A percentile compares a stretch with the other conserved stretches of the same genome.
Evolutionary conservation across 805 yeast genomes (phyloP).

Genomic region (Candida manassasensis): DNA sequence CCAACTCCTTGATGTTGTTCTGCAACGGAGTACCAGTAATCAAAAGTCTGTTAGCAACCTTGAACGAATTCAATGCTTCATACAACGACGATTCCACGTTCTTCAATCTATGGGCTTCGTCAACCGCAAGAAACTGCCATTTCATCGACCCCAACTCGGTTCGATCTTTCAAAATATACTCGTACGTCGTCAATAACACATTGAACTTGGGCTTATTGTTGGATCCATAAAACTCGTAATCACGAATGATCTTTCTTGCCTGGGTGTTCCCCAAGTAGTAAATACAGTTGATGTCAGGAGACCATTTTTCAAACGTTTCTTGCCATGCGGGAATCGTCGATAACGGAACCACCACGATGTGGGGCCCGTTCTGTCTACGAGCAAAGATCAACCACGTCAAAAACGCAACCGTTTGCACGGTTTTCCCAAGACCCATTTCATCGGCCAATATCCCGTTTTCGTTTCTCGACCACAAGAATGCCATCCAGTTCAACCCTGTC

Average conservation of each 20-base stretch:
- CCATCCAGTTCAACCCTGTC: constrained; percentile 99
- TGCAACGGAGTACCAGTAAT: constrained; percentile 99
- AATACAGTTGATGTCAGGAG: constrained; percentile 91
- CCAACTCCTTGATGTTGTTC: constrained; percentile 90
- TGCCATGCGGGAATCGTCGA: constrained; percentile 99
- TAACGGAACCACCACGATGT: constrained; percentile 90
- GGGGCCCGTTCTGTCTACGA: constrained; percentile 96
- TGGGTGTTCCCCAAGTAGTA: constrained; percentile 90
- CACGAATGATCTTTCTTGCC: constrained; percentile 77
- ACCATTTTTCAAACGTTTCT: constrained; percentile 96
- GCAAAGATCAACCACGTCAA: constrained; percentile 93
- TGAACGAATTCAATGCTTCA: constrained; percentile 79
- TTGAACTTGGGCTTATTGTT: constrained; percentile 82
- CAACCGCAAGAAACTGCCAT: constrained; percentile 98
- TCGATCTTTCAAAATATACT: constrained; percentile 88
- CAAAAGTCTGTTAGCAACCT: constrained; percentile 75
- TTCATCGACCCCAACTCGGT: constrained; percentile 71
- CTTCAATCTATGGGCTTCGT: constrained; percentile 95
- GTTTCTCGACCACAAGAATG: constrained; percentile 94
- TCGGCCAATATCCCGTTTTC: constrained; percentile 97
- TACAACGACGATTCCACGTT: constrained; percentile 91
- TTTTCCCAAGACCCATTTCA: constrained; percentile 98
- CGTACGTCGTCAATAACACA: constrained; percentile 90
- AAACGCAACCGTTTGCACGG: constrained; percentile 94
- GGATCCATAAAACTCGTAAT: constrained; percentile 70